Evolutionary conservation across 768 basidiomycete species (phyloP).

Genomic region (Boletus reticuloceps): DNA sequence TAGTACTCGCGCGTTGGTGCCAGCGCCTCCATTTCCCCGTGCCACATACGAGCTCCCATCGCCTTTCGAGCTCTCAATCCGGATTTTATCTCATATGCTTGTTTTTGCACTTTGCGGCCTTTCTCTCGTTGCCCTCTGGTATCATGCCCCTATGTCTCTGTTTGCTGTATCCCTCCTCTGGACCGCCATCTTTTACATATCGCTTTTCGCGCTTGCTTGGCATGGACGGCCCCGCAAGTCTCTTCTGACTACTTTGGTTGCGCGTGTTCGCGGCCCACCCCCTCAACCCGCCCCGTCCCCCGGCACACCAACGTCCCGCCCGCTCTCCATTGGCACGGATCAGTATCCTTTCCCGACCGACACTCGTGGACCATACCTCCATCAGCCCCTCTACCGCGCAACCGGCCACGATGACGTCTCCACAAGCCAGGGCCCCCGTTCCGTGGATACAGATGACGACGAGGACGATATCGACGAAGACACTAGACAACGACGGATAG

Average conservation of each 20-base stretch:
- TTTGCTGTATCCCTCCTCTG: slow-evolving; percentile 69
- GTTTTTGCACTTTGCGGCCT: slow-evolving; percentile 59
- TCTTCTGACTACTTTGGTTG: slow-evolving; percentile 48
- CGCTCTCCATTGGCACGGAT: slow-evolving; percentile 41
- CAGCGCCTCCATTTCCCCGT: slow-evolving; percentile 24
- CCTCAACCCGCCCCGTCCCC: slow-evolving; percentile 32
- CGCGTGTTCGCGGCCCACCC: slow-evolving; percentile 39
- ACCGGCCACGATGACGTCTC: slow-evolving; percentile 44
- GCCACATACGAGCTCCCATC: slow-evolving; percentile 33
- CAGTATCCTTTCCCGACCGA: slow-evolving; percentile 46
- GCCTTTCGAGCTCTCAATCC: slow-evolving; percentile 40
- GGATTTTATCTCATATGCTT: slow-evolving; percentile 52
- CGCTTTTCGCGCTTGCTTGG: slow-evolving; percentile 56
- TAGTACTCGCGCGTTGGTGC: slow-evolving; percentile 40
- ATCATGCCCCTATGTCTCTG: slow-evolving; percentile 46
- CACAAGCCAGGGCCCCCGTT: slow-evolving; percentile 41
- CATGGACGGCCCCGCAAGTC: slow-evolving; percentile 56
- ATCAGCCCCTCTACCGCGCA: slow-evolving; percentile 61
- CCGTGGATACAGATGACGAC: slow-evolving; percentile 54
- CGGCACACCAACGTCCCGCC: slow-evolving; percentile 37
- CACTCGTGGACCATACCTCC: slow-evolving; percentile 58
- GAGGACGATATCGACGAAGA: slow-evolving; percentile 78
- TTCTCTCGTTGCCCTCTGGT: slow-evolving; percentile 59
- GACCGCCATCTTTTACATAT: slow-evolving; percentile 54
- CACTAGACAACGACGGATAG: slow-evolving; percentile 68